These are phyloP conservation scores for Auricularia sp. DNA, from an alignment of 768 basidiomycete species.

Conservation along the genomic window DNA sequence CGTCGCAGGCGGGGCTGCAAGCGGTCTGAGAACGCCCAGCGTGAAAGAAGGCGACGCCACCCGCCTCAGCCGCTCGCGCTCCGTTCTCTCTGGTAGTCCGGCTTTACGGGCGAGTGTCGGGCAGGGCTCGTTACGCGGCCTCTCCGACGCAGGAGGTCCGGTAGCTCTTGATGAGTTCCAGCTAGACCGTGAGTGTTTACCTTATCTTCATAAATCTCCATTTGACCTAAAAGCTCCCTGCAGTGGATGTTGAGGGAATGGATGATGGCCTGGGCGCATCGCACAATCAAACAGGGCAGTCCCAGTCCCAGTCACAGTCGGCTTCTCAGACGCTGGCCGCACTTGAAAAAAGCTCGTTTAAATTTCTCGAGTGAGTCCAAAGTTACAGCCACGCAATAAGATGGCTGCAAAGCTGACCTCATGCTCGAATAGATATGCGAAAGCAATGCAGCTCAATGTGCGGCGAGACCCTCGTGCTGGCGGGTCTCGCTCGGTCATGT, in stretches of 20 bases:
- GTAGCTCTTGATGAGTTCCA: slow-evolving; percentile 45
- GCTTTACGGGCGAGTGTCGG: slow-evolving; percentile 15
- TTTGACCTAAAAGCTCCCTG: too few relatives aligned
- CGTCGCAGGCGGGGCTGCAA: slow-evolving; percentile 25
- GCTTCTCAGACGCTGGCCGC: slow-evolving; percentile 35
- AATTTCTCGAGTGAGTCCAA: slow-evolving; percentile 62
- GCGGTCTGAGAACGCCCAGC: slow-evolving; percentile 25
- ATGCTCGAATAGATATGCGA: too few relatives aligned
- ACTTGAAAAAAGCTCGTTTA: slow-evolving; percentile 66
- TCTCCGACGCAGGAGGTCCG: slow-evolving; percentile 45
- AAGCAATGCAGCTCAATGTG: slow-evolving; percentile 53
- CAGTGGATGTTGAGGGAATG: neutral
- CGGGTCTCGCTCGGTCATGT: slow-evolving; percentile 37
- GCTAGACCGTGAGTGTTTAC: neutral
- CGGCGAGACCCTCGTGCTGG: slow-evolving; percentile 51
- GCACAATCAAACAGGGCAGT: neutral
- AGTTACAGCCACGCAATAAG: neutral
- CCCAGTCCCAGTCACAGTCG: neutral
- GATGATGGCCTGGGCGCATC: neutral
- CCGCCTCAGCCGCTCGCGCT: slow-evolving; percentile 39
- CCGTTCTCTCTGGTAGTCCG: too few relatives aligned
- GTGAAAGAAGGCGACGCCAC: slow-evolving; percentile 43
- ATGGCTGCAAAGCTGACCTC: too few relatives aligned
- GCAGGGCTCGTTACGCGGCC: slow-evolving; percentile 18
- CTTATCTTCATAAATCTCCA: neutral